phyloP scores from a whole-genome alignment of 495 filamentous ascomycete species.

The Podospora appendiculata region DNA sequence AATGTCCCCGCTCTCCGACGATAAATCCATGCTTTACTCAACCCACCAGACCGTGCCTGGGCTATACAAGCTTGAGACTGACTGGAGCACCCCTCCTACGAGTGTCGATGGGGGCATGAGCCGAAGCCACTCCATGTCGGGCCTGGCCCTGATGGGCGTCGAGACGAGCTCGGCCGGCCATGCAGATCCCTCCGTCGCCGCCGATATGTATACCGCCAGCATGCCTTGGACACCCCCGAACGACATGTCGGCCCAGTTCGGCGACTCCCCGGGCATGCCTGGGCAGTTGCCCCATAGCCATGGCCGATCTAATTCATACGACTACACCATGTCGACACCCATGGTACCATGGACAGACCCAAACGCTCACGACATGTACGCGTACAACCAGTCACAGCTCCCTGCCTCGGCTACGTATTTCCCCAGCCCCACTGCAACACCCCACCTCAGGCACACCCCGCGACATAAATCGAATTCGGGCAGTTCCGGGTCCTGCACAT shows the following conservation, averaged over 20 bases:
- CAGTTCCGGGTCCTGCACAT: constrained; percentile 26
- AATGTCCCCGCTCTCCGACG: constrained; percentile 17
- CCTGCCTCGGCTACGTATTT: constrained; percentile 27
- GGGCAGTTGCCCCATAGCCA: constrained; percentile 13
- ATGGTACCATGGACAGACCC: constrained; percentile 14
- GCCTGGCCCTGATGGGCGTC: constrained; percentile 23
- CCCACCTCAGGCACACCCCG: constrained; percentile 20
- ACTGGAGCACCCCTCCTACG: constrained; percentile 27
- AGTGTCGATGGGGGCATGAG: constrained; percentile 27
- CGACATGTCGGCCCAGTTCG: constrained; percentile 21
- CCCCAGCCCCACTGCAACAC: constrained; percentile 28
- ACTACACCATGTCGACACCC: constrained; percentile 23
- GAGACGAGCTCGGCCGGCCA: constrained; percentile 17
- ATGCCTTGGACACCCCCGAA: constrained; percentile 31
- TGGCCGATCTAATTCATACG: constrained; percentile 28
- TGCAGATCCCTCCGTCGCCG: constrained; percentile 19
- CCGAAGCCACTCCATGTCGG: constrained; percentile 27
- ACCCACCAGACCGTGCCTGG: constrained; percentile 12
- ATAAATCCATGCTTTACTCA: constrained; percentile 18
- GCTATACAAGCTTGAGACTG: constrained; percentile 22
- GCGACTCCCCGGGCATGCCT: constrained; percentile 21
- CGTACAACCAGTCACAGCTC: constrained; percentile 21
- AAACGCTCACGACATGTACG: constrained; percentile 18
- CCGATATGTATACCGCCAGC: constrained; percentile 24
- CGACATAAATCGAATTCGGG: constrained; percentile 23